Base-by-base conservation (phyloP, 75 land plant species). In the Isoetes taiwanensis region DNA sequence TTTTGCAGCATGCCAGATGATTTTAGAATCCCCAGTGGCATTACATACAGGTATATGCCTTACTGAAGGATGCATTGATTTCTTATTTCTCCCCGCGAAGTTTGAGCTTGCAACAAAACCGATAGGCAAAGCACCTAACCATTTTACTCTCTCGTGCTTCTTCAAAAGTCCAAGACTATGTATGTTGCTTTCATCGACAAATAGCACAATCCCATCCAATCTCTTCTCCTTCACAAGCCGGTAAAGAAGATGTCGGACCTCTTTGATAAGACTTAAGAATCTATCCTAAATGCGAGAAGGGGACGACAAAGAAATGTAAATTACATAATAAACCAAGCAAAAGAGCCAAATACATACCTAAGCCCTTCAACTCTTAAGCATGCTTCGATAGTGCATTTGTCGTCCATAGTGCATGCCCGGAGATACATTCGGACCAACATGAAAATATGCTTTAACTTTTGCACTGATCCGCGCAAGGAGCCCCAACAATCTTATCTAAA, bases 11-110 rank as follows among this genome's bases (percentile, higher is more conserved):
- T 86, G 91, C 91, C 90, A 90, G 4, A 90, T 91, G 33, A 42
- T 64, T n/a, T n/a, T n/a, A 30, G 85, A 53, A 10, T 65, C 60
- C 2, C 82, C 74, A 23, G 86, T 72, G 6, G 78, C 43, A 32
- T 90, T 80, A 56, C 96, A 90, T 31, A 79, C 83, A 30, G 96
- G 96, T n/a, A 86, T 91, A 64, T 86, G 93, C 21, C 82, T 66
- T n/a, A 78, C 85, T n/a, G n/a, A n/a, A n/a, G n/a, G n/a, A n/a
- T n/a, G n/a, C n/a, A n/a, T n/a, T n/a, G 32, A 30, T 60, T 28
- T 27, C 41, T 8, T 43, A 32, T 52, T 64, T n/a, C n/a, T n/a
- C n/a, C n/a, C n/a, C n/a, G n/a, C n/a, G n/a, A n/a, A n/a, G n/a
- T n/a, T n/a, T n/a, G 81, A 66, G 64, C 71, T 76, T 16, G 57